Base-by-base conservation (phyloP, 495 filamentous ascomycete genomes). In the Bathelium albidoporum region DNA sequence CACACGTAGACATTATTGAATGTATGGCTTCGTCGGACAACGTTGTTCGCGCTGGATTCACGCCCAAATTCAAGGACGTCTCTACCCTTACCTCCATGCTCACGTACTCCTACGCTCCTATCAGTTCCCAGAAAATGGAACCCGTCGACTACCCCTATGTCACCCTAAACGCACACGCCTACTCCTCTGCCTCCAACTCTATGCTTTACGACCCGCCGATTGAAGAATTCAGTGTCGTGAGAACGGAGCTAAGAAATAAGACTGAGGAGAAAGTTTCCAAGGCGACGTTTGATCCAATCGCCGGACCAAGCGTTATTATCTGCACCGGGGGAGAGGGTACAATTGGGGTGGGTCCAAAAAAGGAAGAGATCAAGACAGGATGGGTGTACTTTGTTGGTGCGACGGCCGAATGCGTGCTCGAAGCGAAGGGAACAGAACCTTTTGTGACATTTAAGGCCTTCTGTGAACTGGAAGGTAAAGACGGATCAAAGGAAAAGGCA, bases 21-120 rank as follows among this genome's bases (percentile, higher is more conserved):
- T 97, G 94, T 80, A 98, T 98, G 94, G 94, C 94, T 1, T 88
- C 90, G 24, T 95, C 89, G 36, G 94, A 98, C 78, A 98, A 98
- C 66, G 94, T 98, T 7, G 92, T 98, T 24, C 92, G 94, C 34
- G 94, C 94, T 1, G 94, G 94, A 22, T 92, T 98, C 73, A 98
- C 94, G 0, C 94, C 94, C 11, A 98, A 98, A 75, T 97, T 93
- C 82, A 96, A 97, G 78, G 94, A 98, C 68, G 90, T 96, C 53
- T 80, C 85, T 55, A 97, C 90, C 2, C 81, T 98, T n/a, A 89
- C 92, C 39, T 78, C 81, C 65, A 95, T 96, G 89, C 78, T 98
- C 61, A 97, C 94, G 0, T 98, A 98, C 78, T 85, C 82, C 59
- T 97, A 94, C 68, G 92, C 93, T 1, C 93, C 94, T 2, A 95